Evolutionary conservation across 257 asterid species (phyloP).

Genomic region (Solanum verrucosum): DNA sequence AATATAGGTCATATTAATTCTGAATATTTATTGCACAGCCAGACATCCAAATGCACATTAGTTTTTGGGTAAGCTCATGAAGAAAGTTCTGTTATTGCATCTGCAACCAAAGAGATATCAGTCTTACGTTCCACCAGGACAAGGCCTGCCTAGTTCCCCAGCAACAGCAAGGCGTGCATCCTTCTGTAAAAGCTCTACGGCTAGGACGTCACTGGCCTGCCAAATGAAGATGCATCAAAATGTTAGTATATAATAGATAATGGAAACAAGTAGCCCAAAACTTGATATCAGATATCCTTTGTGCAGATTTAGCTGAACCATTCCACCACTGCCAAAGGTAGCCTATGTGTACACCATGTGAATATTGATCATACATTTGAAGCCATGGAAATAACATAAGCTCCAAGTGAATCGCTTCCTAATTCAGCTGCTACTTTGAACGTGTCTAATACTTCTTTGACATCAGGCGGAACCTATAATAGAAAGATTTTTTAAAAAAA

Average conservation of each 20-base stretch:
- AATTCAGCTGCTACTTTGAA: slow-evolving; percentile 91
- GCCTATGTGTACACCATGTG: not conserved
- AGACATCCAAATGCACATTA: not conserved
- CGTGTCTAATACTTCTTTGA: slow-evolving; percentile 89
- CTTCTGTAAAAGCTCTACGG: slow-evolving; percentile 94
- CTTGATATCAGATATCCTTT: not conserved
- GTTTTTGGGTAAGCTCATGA: not conserved
- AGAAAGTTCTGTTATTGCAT: not conserved
- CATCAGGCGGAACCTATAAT: slow-evolving; percentile 66
- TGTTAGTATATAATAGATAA: not conserved
- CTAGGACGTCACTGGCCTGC: slow-evolving; percentile 99
- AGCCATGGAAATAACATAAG: slow-evolving; percentile 98
- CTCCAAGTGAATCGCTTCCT: slow-evolving; percentile 94
- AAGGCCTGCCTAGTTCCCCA: slow-evolving; percentile 71
- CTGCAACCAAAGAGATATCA: not conserved
- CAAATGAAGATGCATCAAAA: slow-evolving; percentile 5
- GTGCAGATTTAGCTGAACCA: not conserved
- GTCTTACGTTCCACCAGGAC: slow-evolving; percentile 83
- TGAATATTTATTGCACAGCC: not conserved
- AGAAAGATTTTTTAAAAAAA: not conserved
- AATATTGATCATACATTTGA: slow-evolving; percentile 49
- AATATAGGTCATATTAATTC: not conserved
- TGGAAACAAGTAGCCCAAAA: not conserved
- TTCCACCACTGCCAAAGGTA: not conserved
- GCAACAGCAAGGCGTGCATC: slow-evolving; percentile 81